phyloP scores from a whole-genome alignment of 176 grass and related monocot genomes.

The Hordeum vulgare region MorexV3_pseudomolecules_assembly NC_058523.1:553810463-553810962 shows the following conservation, averaged over 20 bases:
- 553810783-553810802: neutral
- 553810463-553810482: slow-evolving; percentile 22
- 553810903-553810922: neutral
- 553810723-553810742: no score
- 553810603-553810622: neutral
- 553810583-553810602: slow-evolving; percentile 5
- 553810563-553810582: neutral
- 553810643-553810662: neutral
- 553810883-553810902: neutral
- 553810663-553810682: no score
- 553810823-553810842: neutral
- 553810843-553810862: neutral
- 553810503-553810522: neutral
- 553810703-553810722: no score
- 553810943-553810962: neutral
- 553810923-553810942: neutral
- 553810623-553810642: neutral
- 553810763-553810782: neutral
- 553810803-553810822: neutral
- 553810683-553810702: no score
- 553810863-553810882: neutral
- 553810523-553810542: neutral
- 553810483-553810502: neutral
- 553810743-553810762: no score
- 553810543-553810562: neutral